These are phyloP conservation scores for Macroventuria anomochaeta DNA, from an alignment of 2,329 filamentous ascomycete genomes.

Conservation along the genomic window DNA sequence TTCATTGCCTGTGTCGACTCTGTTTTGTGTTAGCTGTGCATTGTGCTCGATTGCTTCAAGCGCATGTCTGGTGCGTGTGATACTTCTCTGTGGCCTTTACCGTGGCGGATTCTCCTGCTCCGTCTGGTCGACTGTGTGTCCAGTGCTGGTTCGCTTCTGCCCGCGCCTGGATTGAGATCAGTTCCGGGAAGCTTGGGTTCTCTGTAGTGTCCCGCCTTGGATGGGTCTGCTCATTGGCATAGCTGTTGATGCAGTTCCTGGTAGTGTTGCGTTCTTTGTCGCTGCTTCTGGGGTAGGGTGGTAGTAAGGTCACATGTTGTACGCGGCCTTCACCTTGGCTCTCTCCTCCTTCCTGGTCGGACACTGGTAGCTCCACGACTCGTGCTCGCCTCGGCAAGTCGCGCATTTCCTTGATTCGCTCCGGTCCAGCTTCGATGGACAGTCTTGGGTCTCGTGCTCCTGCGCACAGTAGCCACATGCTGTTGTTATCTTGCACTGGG, in stretches of 20 bases:
- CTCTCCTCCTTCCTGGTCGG: slow-evolving; percentile 12
- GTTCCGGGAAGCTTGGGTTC: neutral
- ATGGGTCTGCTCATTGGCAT: too few species aligned
- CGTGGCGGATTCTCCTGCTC: neutral
- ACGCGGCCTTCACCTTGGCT: slow-evolving; percentile 1
- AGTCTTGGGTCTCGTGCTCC: slow-evolving; percentile 17
- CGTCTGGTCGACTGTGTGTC: neutral
- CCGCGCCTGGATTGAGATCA: neutral
- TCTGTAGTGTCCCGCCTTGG: neutral
- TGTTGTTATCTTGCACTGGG: slow-evolving; percentile 27
- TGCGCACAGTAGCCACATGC: slow-evolving; percentile 23
- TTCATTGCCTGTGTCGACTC: slow-evolving; percentile 14
- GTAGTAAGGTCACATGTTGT: neutral
- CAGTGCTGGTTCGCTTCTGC: neutral
- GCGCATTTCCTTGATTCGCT: slow-evolving; percentile 20
- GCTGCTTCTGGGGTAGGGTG: neutral
- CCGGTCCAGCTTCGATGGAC: slow-evolving; percentile 12
- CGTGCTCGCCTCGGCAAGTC: slow-evolving; percentile 13
- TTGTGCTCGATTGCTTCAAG: neutral
- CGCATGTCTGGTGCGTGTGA: neutral
- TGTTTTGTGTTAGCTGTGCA: neutral
- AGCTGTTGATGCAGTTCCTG: neutral
- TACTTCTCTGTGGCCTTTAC: neutral
- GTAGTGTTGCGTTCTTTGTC: neutral
- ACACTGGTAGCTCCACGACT: slow-evolving; percentile 6